A percentile compares a stretch with the other conserved stretches of the same genome.
These are phyloP conservation scores for Balamuthia mandrillaris DNA, from an alignment of 208 protist genomes.

Conservation along the genomic window DNA sequence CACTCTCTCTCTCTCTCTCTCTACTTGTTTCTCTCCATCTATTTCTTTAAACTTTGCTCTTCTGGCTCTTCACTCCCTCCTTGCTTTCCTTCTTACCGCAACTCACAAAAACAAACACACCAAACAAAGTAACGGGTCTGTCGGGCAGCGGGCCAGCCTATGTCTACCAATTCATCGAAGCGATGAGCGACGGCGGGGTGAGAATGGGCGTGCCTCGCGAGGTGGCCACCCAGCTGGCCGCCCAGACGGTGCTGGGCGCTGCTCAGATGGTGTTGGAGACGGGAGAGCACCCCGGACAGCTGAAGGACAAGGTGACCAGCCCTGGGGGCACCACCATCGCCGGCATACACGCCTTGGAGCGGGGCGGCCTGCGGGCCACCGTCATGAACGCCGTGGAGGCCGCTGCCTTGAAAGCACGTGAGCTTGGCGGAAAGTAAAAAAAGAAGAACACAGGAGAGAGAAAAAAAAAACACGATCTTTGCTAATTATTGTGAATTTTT, in stretches of 20 bases:
- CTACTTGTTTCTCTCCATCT: no score
- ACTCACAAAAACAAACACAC: neutral
- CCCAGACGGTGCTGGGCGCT: conserved; percentile 84
- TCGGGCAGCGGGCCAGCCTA: conserved; percentile 90
- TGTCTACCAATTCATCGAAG: conserved; percentile 92
- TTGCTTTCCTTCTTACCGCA: neutral
- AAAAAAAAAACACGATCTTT: neutral
- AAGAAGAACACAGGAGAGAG: neutral
- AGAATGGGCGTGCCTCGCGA: conserved; percentile 79
- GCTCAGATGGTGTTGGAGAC: conserved; percentile 84
- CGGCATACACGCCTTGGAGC: conserved; percentile 86
- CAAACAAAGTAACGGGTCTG: conserved; percentile 80
- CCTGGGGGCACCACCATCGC: conserved; percentile 93
- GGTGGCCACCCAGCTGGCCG: conserved; percentile 82
- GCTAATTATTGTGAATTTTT: no score
- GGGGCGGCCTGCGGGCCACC: conserved; percentile 78
- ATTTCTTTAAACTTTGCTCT: no score
- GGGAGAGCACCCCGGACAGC: conserved; percentile 60
- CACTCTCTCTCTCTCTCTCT: no score
- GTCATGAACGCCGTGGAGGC: conserved; percentile 87
- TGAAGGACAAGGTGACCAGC: conserved; percentile 86
- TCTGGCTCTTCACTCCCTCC: no score
- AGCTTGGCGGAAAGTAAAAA: conserved; percentile 72
- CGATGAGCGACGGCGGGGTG: conserved; percentile 91
- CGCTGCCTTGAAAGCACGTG: conserved; percentile 81